Conservation (phyloP, 2,329 filamentous ascomycete species). For the Blastomyces emzantsi region DNA sequence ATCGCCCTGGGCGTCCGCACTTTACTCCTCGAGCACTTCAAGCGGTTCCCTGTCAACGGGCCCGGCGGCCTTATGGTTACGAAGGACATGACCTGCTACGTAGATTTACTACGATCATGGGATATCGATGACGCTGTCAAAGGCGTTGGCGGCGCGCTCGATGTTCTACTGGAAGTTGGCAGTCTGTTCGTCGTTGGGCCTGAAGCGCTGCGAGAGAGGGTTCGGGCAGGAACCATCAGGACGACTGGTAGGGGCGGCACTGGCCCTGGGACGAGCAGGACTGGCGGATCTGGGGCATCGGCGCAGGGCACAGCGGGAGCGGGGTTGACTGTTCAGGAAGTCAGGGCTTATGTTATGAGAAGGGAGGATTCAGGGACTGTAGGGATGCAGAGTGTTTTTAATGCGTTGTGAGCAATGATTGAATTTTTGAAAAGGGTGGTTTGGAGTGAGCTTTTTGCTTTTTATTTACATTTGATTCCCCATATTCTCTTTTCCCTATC, state of each 20-base stretch:
- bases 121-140: slow-evolving; percentile 56
- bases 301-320: slow-evolving; percentile 49
- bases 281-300: slow-evolving; percentile 29
- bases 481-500: background rate
- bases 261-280: slow-evolving; percentile 39
- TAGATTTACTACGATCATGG: slow-evolving; percentile 76
- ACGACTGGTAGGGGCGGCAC: slow-evolving; percentile 32
- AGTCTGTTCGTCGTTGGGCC: slow-evolving; percentile 91
- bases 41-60: slow-evolving; percentile 85
- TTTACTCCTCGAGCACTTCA: slow-evolving; percentile 84
- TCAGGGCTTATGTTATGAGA: slow-evolving; percentile 75
- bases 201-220: slow-evolving; percentile 64
- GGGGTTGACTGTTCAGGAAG: slow-evolving; percentile 36
- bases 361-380: slow-evolving; percentile 74
- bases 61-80: slow-evolving; percentile 91
- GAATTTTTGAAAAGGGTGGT: background rate
- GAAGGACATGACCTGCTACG: slow-evolving; percentile 92
- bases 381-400: slow-evolving; percentile 75
- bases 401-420: slow-evolving; percentile 43
- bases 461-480: slow-evolving; percentile 2
- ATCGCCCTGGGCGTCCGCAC: slow-evolving; percentile 68
- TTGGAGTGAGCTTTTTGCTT: background rate
- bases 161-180: slow-evolving; percentile 85
- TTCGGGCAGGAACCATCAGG: slow-evolving; percentile 43
- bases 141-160: slow-evolving; percentile 51